Evolutionary conservation across 73 alveolate species (phyloP), one percentile per base, ranked within the genome.

Genomic region (Blepharisma stoltei): DNA sequence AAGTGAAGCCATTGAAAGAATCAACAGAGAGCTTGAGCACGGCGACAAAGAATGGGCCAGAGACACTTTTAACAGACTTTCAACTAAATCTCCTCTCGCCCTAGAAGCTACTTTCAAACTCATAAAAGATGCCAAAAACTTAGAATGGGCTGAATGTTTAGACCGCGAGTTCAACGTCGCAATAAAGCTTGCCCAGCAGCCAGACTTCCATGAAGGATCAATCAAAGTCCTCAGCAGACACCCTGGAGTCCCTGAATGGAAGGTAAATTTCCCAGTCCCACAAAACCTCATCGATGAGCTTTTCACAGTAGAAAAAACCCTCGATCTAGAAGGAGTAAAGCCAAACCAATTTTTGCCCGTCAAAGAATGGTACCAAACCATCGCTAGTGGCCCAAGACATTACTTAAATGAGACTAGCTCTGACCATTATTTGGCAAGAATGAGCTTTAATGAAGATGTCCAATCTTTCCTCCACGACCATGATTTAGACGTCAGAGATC

Each of bases 91-190:
- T 2, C 49, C 73, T 14, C 11, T 60, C 0, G 38, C 73, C 38
- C 5, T 60, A 25, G 73, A 60, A 25, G 14, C 23, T 8, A 60
- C 73, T 60, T 60, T 1, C 73, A n/a, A 5, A 8, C 38, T 60
- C 1, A 60, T 60, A 25, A 60, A 25, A 25, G 18, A 25, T 1
- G 73, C 73, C 23, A 20, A 60, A 14, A 25, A n/a, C 5, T 14
- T 25, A 60, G 73, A n/a, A 20, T 60, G 73, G 73, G 23, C 18
- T 60, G 73, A 60, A 60, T 60, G 73, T 60, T 25, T 60, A 9
- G 46, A 60, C 14, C 37, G 23, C 3, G 73, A 60, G 47, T 60
- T 60, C 47, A 60, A 60, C 14, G 46, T 38, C 23, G 73, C 73
- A 20, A 1, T 60, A 14, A 60, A 60, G 14, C 14, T 60, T 18